These are phyloP conservation scores for Mercurialis annua DNA, from an alignment of 345 rosid genomes.

Conservation along the genomic window DNA sequence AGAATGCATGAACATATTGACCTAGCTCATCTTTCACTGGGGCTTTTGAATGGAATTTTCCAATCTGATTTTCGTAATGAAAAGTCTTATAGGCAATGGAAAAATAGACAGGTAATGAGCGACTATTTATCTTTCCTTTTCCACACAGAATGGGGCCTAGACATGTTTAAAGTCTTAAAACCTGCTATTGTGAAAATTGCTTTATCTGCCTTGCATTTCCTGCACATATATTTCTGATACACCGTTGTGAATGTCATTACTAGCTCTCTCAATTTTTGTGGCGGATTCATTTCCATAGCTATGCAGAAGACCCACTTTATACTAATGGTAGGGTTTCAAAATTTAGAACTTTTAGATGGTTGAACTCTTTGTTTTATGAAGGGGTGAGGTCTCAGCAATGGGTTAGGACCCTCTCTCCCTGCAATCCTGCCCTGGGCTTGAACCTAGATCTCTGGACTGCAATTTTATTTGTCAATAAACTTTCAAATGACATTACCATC, in stretches of 20 bases:
- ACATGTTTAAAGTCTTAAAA: slow-evolving; percentile 5
- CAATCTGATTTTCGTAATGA: slow-evolving; percentile 79
- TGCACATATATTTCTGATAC: neutral
- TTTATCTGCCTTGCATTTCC: neutral
- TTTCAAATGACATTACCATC: neutral
- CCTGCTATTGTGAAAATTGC: neutral
- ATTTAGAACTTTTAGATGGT: neutral
- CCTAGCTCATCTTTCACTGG: slow-evolving; percentile 73
- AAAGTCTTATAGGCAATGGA: slow-evolving; percentile 82
- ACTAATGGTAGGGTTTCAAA: neutral
- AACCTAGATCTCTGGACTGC: neutral
- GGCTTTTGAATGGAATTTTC: slow-evolving; percentile 72
- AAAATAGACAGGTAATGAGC: slow-evolving; percentile 70
- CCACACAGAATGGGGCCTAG: slow-evolving; percentile 5
- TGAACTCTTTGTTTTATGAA: neutral
- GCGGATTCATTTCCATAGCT: neutral
- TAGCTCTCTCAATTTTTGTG: neutral
- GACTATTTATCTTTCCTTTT: neutral
- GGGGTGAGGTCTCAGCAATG: neutral
- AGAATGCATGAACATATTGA: slow-evolving; percentile 57
- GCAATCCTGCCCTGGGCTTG: slow-evolving; percentile 1
- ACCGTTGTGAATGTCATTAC: neutral
- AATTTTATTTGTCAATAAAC: neutral
- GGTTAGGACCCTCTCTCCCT: neutral
- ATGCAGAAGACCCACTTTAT: neutral